These are phyloP conservation scores for Hippophae rhamnoides DNA, from an alignment of 306 rosid species.

Conservation along the genomic window DNA sequence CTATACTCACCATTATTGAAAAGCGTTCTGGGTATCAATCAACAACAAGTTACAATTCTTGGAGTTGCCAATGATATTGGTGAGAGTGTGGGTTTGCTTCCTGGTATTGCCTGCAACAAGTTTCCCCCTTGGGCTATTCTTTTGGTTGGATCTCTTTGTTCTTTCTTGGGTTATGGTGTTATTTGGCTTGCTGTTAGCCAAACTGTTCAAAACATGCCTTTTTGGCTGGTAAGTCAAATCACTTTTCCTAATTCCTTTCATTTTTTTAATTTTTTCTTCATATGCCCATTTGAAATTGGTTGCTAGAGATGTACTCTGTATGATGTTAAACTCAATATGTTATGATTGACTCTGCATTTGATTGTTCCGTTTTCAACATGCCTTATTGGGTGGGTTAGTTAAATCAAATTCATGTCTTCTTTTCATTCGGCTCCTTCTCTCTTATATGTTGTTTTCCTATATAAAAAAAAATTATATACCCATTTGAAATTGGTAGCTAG, in stretches of 20 bases:
- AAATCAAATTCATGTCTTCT: too few relatives aligned
- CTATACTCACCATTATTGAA: constrained; percentile 68
- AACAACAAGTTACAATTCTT: constrained; percentile 61
- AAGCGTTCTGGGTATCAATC: constrained; percentile 52
- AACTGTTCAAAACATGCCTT: constrained; percentile 49
- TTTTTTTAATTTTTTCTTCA: background rate
- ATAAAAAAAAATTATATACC: too few relatives aligned
- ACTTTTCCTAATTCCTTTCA: background rate
- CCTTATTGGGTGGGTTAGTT: too few relatives aligned
- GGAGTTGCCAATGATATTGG: constrained; percentile 84
- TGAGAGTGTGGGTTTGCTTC: constrained; percentile 50
- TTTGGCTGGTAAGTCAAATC: constrained; percentile 35
- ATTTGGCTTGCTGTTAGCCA: constrained; percentile 54
- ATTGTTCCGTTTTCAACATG: too few relatives aligned
- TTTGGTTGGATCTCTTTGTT: constrained; percentile 46
- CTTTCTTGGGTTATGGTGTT: constrained; percentile 65
- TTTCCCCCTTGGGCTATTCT: constrained; percentile 81
- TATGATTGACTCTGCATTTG: too few relatives aligned
- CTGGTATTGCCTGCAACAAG: constrained; percentile 69
- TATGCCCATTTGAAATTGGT: background rate
- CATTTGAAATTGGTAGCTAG: too few relatives aligned
- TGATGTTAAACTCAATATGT: too few relatives aligned
- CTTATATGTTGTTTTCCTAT: too few relatives aligned
- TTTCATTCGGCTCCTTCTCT: too few relatives aligned
- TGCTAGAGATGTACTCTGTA: too few relatives aligned